Evolutionary conservation across 1,284 basidiomycete genomes (phyloP).

Genomic region (Trametes hirsuta): DNA sequence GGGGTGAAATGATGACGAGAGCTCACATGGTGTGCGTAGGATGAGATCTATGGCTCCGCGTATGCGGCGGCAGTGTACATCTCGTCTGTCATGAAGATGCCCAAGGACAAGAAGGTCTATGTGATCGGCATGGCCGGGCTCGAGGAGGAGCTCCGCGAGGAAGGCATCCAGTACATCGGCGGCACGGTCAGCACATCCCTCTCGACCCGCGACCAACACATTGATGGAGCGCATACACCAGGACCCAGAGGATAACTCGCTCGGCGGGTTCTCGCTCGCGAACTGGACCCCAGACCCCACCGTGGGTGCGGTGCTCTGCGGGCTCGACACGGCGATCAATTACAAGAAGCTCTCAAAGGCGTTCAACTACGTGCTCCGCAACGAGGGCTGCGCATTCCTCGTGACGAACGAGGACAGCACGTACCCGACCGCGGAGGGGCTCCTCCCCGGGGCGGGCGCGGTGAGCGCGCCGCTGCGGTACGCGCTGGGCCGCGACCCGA

Average conservation of each 20-base stretch:
- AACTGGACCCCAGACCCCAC: conserved; percentile 74
- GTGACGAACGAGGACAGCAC: conserved; percentile 94
- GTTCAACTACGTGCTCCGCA: conserved; percentile 85
- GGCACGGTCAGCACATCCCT: conserved; percentile 69
- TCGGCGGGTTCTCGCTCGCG: conserved; percentile 73
- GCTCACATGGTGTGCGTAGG: conserved; percentile 46
- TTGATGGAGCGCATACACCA: conserved; percentile 34
- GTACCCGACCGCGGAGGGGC: conserved; percentile 81
- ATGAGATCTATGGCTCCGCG: conserved; percentile 96
- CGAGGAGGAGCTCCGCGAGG: conserved; percentile 89
- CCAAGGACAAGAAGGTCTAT: conserved; percentile 93
- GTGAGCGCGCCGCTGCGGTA: conserved; percentile 84
- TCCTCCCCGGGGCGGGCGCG: conserved; percentile 86
- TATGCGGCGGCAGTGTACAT: conserved; percentile 94
- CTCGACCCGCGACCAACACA: background rate
- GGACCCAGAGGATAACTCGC: conserved; percentile 84
- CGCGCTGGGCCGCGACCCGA: conserved; percentile 73
- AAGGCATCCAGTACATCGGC: conserved; percentile 81
- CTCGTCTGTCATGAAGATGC: conserved; percentile 86
- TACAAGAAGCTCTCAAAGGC: conserved; percentile 96
- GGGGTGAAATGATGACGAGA: background rate
- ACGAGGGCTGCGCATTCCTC: conserved; percentile 85
- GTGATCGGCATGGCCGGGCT: conserved; percentile 93
- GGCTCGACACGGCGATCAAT: conserved; percentile 79
- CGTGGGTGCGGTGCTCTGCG: conserved; percentile 91